Evolutionary conservation across 2,329 filamentous ascomycete genomes (phyloP).

Genomic region (Pyrenochaeta sp.): DNA sequence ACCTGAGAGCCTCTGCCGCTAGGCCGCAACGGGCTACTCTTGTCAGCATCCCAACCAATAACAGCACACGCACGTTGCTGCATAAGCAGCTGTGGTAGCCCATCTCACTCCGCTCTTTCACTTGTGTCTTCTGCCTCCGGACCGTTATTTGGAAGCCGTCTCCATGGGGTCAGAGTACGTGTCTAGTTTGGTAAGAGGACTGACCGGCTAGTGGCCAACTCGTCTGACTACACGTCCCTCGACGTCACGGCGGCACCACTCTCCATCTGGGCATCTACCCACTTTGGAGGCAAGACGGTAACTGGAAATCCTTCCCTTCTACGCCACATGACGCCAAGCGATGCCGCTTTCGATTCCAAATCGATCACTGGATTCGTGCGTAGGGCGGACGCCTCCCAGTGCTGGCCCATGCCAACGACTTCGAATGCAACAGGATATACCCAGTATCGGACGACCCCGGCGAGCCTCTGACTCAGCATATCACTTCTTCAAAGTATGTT

Average conservation of each 20-base stretch:
- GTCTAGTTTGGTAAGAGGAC: neutral
- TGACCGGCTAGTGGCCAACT: neutral
- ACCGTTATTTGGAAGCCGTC: conserved; percentile 5
- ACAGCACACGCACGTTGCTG: conserved; percentile 9
- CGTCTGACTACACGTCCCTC: neutral
- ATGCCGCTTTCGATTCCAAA: no score
- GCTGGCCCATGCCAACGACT: no score
- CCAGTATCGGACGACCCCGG: no score
- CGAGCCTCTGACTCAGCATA: no score
- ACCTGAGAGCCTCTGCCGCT: conserved; percentile 11
- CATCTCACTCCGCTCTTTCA: conserved; percentile 24
- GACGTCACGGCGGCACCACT: neutral
- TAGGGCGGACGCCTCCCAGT: no score
- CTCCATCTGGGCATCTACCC: no score
- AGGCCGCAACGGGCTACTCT: conserved; percentile 2
- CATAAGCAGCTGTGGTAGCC: conserved; percentile 16
- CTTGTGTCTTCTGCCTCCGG: neutral
- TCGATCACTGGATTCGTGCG: no score
- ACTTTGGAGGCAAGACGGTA: no score
- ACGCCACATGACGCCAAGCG: no score
- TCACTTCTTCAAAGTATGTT: no score
- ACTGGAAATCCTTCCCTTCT: no score
- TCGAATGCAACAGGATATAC: no score
- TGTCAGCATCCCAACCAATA: conserved; percentile 10
- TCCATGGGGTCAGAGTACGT: neutral